These are phyloP conservation scores for Phytophthora colocasiae DNA, from an alignment of 352 stramenopile species.

Conservation along the genomic window DNA sequence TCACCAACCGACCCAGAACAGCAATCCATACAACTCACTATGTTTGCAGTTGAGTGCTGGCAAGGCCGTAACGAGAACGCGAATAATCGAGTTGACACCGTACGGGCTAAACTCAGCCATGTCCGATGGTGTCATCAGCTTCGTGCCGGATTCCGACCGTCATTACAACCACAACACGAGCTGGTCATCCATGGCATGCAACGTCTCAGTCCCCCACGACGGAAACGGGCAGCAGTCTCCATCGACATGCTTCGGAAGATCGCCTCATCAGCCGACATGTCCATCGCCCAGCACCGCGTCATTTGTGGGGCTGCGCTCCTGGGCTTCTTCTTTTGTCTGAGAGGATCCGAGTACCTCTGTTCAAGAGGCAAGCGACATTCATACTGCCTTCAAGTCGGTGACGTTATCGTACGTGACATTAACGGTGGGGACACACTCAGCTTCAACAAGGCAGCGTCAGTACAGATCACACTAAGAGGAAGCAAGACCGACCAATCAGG, in stretches of 20 bases:
- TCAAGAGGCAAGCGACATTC: background rate
- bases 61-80: background rate
- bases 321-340: conserved; percentile 19
- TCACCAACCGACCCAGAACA: background rate
- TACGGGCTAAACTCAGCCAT: conserved; percentile 24
- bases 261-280: background rate
- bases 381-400: conserved; percentile 16
- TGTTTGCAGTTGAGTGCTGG: conserved; percentile 14
- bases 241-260: conserved; percentile 6
- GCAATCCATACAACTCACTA: conserved; percentile 19
- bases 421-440: background rate
- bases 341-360: conserved; percentile 9
- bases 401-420: background rate
- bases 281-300: conserved; percentile 19
- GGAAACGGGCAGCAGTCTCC: conserved; percentile 3
- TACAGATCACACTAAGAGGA: background rate
- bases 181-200: conserved; percentile 20
- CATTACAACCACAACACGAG: conserved; percentile 5
- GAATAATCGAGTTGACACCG: conserved; percentile 9
- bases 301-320: conserved; percentile 21
- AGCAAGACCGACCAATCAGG: background rate
- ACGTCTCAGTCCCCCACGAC: background rate
- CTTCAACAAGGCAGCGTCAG: background rate
- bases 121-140: conserved; percentile 7
- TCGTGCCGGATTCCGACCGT: conserved; percentile 1